Conservation (phyloP, 2,329 filamentous ascomycete species). For the Cladosporium cucumerinum region DNA sequence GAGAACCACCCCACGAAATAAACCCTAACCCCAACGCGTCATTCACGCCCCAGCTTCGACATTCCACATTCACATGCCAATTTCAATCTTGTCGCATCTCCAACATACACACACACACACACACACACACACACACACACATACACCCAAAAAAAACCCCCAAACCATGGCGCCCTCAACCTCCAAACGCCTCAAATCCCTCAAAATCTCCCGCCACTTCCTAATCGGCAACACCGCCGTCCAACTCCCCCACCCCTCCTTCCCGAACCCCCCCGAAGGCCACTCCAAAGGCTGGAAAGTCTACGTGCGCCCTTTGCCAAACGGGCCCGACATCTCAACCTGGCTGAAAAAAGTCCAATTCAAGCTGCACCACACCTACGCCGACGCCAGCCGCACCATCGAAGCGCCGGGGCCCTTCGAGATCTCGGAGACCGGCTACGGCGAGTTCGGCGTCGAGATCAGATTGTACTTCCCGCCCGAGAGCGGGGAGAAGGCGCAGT, state of each 20-base stretch:
- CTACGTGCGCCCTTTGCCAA: constrained; percentile 85
- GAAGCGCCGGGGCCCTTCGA: constrained; percentile 73
- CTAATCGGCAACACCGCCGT: constrained; percentile 51
- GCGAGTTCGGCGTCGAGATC: constrained; percentile 94
- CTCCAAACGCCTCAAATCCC: constrained; percentile 36
- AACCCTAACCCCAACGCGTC: not conserved
- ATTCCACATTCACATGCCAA: constrained; percentile 7
- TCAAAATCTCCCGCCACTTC: constrained; percentile 34
- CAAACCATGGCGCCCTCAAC: constrained; percentile 34
- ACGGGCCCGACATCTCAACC: constrained; percentile 80
- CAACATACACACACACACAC: too few relatives aligned
- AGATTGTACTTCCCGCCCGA: constrained; percentile 90
- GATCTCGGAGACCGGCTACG: constrained; percentile 92
- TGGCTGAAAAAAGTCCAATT: constrained; percentile 98
- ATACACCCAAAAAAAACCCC: too few relatives aligned
- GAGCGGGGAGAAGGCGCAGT: constrained; percentile 88
- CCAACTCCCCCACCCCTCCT: constrained; percentile 68
- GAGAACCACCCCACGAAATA: not conserved
- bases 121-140: too few relatives aligned
- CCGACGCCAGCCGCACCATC: constrained; percentile 81
- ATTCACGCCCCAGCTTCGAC: not conserved
- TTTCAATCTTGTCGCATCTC: not conserved
- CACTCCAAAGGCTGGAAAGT: constrained; percentile 97
- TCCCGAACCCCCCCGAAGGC: constrained; percentile 74
- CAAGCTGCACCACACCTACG: constrained; percentile 95